phyloP scores from a whole-genome alignment of 495 filamentous ascomycete genomes.

The Daldinia decipiens region DNA sequence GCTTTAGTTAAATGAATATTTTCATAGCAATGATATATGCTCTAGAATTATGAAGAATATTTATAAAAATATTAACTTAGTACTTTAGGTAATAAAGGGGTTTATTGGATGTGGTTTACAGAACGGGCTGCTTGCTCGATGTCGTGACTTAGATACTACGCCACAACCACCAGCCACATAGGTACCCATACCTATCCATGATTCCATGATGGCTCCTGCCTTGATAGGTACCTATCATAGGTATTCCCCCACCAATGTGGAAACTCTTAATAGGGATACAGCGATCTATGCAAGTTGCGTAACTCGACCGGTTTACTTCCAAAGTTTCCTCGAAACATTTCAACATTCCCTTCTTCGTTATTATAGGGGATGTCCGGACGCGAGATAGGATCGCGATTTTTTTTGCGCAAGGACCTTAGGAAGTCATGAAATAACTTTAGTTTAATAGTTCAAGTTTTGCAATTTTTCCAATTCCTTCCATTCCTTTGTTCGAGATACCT shows the following conservation, averaged over 20 bases:
- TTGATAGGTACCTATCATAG: too few relatives aligned
- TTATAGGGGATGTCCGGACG: slow-evolving; percentile 36
- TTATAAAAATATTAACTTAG: background rate
- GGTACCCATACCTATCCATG: too few relatives aligned
- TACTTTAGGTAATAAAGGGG: background rate
- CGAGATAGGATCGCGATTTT: slow-evolving; percentile 24
- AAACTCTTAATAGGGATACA: slow-evolving; percentile 22
- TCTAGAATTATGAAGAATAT: background rate
- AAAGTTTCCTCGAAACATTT: slow-evolving; percentile 21
- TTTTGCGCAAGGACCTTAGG: slow-evolving; percentile 4
- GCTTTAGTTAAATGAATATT: background rate
- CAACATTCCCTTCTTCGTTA: slow-evolving; percentile 8
- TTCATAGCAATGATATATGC: background rate
- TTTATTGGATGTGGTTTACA: background rate
- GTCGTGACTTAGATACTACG: background rate
- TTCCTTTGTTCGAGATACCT: slow-evolving; percentile 27
- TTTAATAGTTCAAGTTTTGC: slow-evolving; percentile 27
- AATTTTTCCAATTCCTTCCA: slow-evolving; percentile 21
- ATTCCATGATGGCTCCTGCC: background rate
- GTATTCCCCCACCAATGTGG: slow-evolving; percentile 27
- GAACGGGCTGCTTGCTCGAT: background rate
- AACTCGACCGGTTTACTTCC: slow-evolving; percentile 1
- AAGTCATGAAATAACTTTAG: slow-evolving; percentile 32
- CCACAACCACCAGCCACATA: background rate
- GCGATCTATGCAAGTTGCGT: background rate